Conservation (phyloP, 225 moss, liverwort and hornwort species). For the Climacium dendroides region DNA sequence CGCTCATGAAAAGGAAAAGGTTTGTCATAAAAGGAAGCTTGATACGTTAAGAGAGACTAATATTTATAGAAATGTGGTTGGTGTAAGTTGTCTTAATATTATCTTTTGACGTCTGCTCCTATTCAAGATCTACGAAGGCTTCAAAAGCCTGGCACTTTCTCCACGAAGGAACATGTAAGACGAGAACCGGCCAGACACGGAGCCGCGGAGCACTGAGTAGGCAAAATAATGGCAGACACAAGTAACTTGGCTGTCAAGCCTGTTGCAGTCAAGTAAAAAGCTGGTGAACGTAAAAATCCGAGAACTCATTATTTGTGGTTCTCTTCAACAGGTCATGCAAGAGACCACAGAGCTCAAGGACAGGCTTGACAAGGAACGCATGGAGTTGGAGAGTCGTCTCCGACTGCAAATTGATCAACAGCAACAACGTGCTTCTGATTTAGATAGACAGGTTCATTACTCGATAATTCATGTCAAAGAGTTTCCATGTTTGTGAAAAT, state of each 20-base stretch:
- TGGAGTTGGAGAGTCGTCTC: slow-evolving; percentile 63
- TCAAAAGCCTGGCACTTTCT: background rate
- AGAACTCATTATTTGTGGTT: background rate
- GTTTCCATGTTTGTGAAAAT: background rate
- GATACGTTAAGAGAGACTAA: background rate
- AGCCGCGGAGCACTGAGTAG: background rate
- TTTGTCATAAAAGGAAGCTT: slow-evolving; percentile 16
- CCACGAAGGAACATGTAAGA: background rate
- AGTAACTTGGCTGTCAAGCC: background rate
- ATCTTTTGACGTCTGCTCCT: background rate
- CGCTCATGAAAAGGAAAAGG: slow-evolving; percentile 98
- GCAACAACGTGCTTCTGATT: slow-evolving; percentile 65
- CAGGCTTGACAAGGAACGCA: slow-evolving; percentile 63
- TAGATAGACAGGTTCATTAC: slow-evolving; percentile 60
- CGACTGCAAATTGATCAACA: slow-evolving; percentile 75
- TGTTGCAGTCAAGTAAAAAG: background rate
- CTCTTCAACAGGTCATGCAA: slow-evolving; percentile 48
- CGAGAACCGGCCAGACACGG: background rate
- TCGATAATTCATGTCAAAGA: background rate
- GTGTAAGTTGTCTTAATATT: background rate
- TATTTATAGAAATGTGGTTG: background rate
- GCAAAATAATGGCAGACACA: background rate
- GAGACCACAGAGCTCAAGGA: slow-evolving; percentile 80
- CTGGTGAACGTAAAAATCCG: background rate
- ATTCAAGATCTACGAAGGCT: background rate